Evolutionary conservation across 805 yeast species (phyloP).

Genomic region (Saccharomycopsis vini): DNA sequence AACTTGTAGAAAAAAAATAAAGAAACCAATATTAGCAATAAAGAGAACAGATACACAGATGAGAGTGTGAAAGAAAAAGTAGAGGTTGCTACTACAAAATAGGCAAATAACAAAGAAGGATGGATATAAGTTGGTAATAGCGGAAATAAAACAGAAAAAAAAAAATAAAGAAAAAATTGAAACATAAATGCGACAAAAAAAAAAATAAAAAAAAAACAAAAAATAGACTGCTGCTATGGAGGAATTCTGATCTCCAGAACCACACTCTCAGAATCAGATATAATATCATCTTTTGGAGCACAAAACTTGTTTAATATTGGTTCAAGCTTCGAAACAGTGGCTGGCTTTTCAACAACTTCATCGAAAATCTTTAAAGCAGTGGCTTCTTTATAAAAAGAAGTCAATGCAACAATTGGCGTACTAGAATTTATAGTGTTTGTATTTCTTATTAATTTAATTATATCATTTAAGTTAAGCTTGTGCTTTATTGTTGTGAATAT

Average conservation of each 20-base stretch:
- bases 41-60: no score
- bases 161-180: no score
- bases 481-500: conserved; percentile 68
- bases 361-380: conserved; percentile 44
- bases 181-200: no score
- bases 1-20: no score
- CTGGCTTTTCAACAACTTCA: conserved; percentile 69
- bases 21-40: no score
- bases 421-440: conserved; percentile 70
- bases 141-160: background rate
- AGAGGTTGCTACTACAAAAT: no score
- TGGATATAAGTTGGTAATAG: no score
- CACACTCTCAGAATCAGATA: conserved; percentile 7
- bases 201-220: no score
- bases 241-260: background rate
- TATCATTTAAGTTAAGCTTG: conserved; percentile 63
- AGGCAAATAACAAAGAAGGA: no score
- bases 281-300: background rate
- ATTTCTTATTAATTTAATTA: conserved; percentile 63
- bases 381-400: conserved; percentile 67
- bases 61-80: no score
- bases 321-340: conserved; percentile 18
- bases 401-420: conserved; percentile 70
- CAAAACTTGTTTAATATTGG: conserved; percentile 8
- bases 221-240: background rate